Base-by-base conservation (phyloP, 352 stramenopile species). In the Globisporangium spinosum region DNA sequence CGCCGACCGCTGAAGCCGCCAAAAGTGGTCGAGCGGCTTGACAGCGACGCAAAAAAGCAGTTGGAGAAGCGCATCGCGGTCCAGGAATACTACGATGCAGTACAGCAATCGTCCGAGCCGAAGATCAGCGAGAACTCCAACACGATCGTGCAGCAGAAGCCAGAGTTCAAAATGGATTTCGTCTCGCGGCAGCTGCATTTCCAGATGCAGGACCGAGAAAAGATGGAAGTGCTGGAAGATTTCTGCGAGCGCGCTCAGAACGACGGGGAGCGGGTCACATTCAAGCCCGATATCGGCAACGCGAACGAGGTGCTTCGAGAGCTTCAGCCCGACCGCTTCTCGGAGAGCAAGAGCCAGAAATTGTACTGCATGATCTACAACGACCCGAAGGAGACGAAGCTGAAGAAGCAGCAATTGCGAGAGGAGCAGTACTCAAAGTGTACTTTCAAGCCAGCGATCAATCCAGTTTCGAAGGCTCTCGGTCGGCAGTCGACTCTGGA, bases 111-210 rank as follows among this genome's bases (percentile, higher is more conserved):
- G 7, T 94, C 86, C 51, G 70, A 74, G 22, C 83, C 86, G 23
- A 78, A 68, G 59, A 89, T 94, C 66, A 91, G 72, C 29, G 77
- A 90, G 22, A 74, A 64, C 10, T 90, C 82, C 15, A 69, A 61
- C 34, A 74, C 72, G 43, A 80, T 92, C 9, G 74, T 89, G 9
- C 69, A 86, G 22, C 74, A 80, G 17, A 84, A 79, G 23, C 83
- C 86, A 8, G 86, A 94, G 70, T 94, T 92, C 74, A 77, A 90
- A 58, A 74, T 93, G 59, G 79, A 93, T 59, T 95, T 92, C 64
- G 75, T 94, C 7, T 70, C 84, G 0, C 77, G 87, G 0, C 83
- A 95, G 62, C 57, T 73, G 27, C 93, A 88, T 58, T 95, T 86
- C 58, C 81, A 87, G 55, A 76, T 76, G 22, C 76, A 82, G 2